Evolutionary conservation across 176 grass and related monocot genomes (phyloP), one percentile per base, ranked within the genome.

Genomic region (Bromus sterilis): DNA sequence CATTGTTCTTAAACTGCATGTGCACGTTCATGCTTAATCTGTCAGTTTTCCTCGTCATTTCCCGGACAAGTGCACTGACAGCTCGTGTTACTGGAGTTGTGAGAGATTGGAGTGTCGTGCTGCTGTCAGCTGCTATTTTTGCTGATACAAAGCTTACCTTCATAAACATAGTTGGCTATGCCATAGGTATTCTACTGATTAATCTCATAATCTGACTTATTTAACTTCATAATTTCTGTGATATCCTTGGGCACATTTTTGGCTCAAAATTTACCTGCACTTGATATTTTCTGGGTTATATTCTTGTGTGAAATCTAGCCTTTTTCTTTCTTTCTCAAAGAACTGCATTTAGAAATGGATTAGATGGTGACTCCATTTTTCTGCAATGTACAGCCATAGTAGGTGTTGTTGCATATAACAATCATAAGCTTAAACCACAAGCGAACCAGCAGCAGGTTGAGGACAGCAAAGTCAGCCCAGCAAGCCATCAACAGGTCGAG

Each of bases 31-130:
- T 93, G 62, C 96, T 99, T 44, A 99, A 99, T 75, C 48, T 99
- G 76, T 99, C 96, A 9, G 96, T 99, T 65, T 99, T 99, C 83
- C 91, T 99, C 82, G 96, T 99, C 32, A 99, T 99, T 65, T 95
- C 96, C 32, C 89, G 93, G 39, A 99, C 96, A 31, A 99, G 96
- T 86, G 96, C 96, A 31, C 44, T 99, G 82, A 99, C 96, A 82
- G 93, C 93, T 69, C 96, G 96, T 29, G 96, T 99, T 33, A 91
- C 96, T 53, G 91, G 96, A 77, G 96, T 99, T 63, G 96, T 99
- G 75, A 95, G 96, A 82, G 96, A 99, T 64, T 99, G 96, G 96
- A 73, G 79, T 3, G 96, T 99, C 31, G 96, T 99, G 69, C 77
- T 99, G 30, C 76, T 99, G 32, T 99, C 96, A 53, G 96, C 96